Base-by-base conservation (phyloP, 805 yeast species). In the Yarrowia yakushimensis region DNA sequence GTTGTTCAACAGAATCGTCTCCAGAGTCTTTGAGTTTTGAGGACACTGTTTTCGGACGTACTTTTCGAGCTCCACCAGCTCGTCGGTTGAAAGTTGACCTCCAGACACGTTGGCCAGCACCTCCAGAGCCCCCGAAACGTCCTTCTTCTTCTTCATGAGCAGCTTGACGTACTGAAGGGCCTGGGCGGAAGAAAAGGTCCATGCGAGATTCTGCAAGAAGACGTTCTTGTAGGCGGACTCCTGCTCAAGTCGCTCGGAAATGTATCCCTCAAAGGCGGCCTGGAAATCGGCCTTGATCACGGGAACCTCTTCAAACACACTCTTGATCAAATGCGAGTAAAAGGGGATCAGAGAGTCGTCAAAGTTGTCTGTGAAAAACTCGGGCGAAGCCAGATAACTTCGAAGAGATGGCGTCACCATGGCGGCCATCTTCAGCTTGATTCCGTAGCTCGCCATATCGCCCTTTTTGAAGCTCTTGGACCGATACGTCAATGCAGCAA, bases 31-130 rank as follows among this genome's bases (percentile, higher is more conserved):
- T 11, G 48, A 55, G 13, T 55, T 41, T n/a, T 55, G 30, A 8
- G 48, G 48, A 39, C 48, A 55, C 36, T 55, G 43, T 12, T 55
- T 41, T 28, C 61, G 25, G 4, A 55, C 48, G 39, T 39, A 55
- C 22, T 41, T 55, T 41, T 39, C 48, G 17, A 55, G 28, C 10
- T 27, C 48, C 15, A 39, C 12, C 2, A 55, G 48, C 17, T 55
- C 48, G 6, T 28, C 36, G 12, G 30, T 27, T 2, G 50, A 20
- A 15, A 55, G 48, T 0, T 20, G 15, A 13, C n/a, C 39, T 4
- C 39, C 23, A 18, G 61, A 41, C 2, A 39, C 48, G 0, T 12
- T 7, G 0, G 48, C 12, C 4, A 55, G 36, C 36, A 55, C 48
- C 39, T 55, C 48, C 27, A 55, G 30, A 15, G 30, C 39, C 4